A percentile compares a stretch with the other conserved stretches of the same genome.
Evolutionary conservation across 2,329 filamentous ascomycete species (phyloP).

Genomic region (Penicillium nordicum): DNA sequence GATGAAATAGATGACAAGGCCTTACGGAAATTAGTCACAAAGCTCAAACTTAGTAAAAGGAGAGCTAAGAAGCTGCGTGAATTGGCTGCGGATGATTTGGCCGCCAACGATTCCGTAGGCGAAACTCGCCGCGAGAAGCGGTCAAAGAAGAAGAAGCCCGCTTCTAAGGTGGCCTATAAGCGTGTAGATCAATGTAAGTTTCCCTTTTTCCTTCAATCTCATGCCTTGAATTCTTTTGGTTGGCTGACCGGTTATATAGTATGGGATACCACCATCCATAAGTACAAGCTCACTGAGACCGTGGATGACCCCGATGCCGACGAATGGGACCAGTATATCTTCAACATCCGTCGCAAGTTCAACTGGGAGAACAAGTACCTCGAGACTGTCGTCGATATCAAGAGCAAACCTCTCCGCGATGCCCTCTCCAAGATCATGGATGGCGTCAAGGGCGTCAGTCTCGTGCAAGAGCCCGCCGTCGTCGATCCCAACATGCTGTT

Average conservation of each 20-base stretch:
- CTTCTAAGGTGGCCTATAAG: conserved; percentile 63
- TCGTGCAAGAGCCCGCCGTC: conserved; percentile 75
- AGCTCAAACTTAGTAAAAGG: conserved; percentile 36
- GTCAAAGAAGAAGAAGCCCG: conserved; percentile 46
- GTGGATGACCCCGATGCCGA: conserved; percentile 59
- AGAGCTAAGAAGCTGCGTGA: conserved; percentile 29
- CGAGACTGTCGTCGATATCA: conserved; percentile 75
- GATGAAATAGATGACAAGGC: conserved; percentile 33
- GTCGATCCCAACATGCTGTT: conserved; percentile 70
- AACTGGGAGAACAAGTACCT: conserved; percentile 80
- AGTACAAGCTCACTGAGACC: conserved; percentile 67
- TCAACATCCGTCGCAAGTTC: conserved; percentile 78
- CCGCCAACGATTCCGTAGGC: conserved; percentile 24
- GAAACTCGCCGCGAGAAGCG: conserved; percentile 20
- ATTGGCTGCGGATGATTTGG: conserved; percentile 30
- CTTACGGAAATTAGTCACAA: conserved; percentile 29
- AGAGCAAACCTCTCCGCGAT: conserved; percentile 73
- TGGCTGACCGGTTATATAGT: conserved; percentile 24
- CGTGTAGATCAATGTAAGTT: conserved; percentile 59
- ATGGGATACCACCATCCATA: conserved; percentile 57
- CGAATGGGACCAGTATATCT: conserved; percentile 75
- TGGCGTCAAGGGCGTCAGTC: conserved; percentile 70
- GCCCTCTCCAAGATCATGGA: conserved; percentile 69
- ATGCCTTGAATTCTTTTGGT: not conserved
- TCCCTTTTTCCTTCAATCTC: not conserved